These are phyloP conservation scores for Hypomyces perniciosus DNA, from an alignment of 2,329 filamentous ascomycete species.

Conservation along the genomic window DNA sequence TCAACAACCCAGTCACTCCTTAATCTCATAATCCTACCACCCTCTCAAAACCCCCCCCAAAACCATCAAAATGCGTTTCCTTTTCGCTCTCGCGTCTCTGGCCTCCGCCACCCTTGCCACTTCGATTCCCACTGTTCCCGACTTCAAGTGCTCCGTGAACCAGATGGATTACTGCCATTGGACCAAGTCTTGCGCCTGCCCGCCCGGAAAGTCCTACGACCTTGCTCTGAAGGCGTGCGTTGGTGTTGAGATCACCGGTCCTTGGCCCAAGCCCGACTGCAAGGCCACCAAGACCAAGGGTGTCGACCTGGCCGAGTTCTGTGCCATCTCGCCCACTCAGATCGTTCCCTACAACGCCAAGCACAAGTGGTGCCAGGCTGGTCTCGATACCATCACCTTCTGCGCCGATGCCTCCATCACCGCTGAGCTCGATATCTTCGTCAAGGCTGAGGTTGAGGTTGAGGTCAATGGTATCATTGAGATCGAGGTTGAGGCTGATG, in stretches of 20 bases:
- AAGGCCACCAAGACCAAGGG: slow-evolving; percentile 21
- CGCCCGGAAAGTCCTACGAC: slow-evolving; percentile 35
- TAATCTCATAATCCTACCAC: neutral
- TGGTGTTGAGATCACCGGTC: slow-evolving; percentile 22
- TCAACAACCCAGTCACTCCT: neutral
- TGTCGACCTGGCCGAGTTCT: slow-evolving; percentile 27
- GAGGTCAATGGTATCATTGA: slow-evolving; percentile 20
- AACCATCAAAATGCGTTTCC: slow-evolving; percentile 27
- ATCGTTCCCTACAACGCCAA: slow-evolving; percentile 28
- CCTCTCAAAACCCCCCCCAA: neutral
- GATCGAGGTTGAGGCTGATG: slow-evolving; percentile 19
- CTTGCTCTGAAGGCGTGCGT: too few species aligned
- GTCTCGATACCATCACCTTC: slow-evolving; percentile 28
- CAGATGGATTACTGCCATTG: slow-evolving; percentile 33
- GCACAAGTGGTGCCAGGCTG: slow-evolving; percentile 32
- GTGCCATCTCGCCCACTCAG: slow-evolving; percentile 30
- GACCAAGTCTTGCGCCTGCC: slow-evolving; percentile 38
- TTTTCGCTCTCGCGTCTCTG: slow-evolving; percentile 23
- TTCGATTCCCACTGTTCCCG: slow-evolving; percentile 15
- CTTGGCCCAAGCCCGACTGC: slow-evolving; percentile 29
- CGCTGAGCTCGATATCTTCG: too few species aligned
- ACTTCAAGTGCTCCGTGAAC: slow-evolving; percentile 26
- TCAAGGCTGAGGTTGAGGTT: slow-evolving; percentile 20
- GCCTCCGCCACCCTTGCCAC: slow-evolving; percentile 18
- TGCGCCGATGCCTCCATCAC: slow-evolving; percentile 18